Conservation (phyloP, 352 stramenopile species). For the Thraustotheca clavata region DNA sequence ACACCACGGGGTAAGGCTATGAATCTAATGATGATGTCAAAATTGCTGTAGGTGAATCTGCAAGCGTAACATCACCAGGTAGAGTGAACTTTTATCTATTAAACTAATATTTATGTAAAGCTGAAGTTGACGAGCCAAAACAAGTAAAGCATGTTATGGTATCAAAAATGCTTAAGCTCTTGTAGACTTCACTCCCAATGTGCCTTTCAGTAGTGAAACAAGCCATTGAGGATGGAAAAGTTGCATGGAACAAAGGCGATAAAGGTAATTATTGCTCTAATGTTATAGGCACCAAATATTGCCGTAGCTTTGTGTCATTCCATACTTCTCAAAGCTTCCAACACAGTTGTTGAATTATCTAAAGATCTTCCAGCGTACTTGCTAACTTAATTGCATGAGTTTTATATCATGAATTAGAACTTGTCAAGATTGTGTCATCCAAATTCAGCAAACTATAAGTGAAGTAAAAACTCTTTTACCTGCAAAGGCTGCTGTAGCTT, state of each 20-base stretch:
- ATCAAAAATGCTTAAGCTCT: not conserved
- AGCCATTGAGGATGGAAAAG: slow-evolving; percentile 49
- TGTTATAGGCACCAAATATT: not conserved
- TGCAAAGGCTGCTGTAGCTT: slow-evolving; percentile 43
- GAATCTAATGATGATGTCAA: not conserved
- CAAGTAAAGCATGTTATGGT: not conserved
- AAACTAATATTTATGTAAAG: not conserved
- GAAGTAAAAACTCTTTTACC: slow-evolving; percentile 42
- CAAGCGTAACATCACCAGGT: too few relatives aligned
- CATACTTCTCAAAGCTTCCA: slow-evolving; percentile 42
- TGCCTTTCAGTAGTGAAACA: slow-evolving; percentile 32
- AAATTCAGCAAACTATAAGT: slow-evolving; percentile 31
- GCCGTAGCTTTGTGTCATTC: slow-evolving; percentile 44
- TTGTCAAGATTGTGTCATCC: slow-evolving; percentile 28
- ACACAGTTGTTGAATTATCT: slow-evolving; percentile 37
- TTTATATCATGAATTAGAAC: not conserved
- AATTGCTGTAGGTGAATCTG: too few relatives aligned
- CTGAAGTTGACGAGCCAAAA: not conserved
- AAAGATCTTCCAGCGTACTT: slow-evolving; percentile 26
- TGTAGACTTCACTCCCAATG: slow-evolving; percentile 26
- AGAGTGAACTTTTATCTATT: not conserved
- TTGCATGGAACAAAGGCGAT: slow-evolving; percentile 66
- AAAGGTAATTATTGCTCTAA: slow-evolving; percentile 25
- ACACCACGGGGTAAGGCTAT: not conserved
- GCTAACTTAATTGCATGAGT: too few relatives aligned